Evolutionary conservation across 2,329 filamentous ascomycete genomes (phyloP).

Genomic region (Botryosphaeria dothidea): DNA sequence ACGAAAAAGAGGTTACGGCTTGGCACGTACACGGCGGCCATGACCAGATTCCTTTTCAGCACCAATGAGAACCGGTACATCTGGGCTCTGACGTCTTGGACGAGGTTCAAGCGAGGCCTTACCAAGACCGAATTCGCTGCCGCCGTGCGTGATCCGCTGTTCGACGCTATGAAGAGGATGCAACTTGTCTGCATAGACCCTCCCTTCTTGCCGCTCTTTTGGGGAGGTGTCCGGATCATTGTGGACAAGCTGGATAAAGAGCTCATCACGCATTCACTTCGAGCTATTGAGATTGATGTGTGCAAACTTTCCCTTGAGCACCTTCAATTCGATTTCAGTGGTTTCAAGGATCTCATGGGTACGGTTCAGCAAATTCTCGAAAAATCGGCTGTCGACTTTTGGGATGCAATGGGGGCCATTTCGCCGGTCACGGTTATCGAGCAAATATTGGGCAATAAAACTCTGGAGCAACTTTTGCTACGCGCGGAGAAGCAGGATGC

Average conservation of each 20-base stretch:
- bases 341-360: constrained; percentile 69
- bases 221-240: constrained; percentile 75
- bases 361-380: constrained; percentile 71
- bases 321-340: constrained; percentile 54
- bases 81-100: constrained; percentile 72
- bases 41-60: constrained; percentile 83
- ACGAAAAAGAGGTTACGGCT: constrained; percentile 77
- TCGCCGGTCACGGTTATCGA: constrained; percentile 81
- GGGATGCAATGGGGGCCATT: constrained; percentile 82
- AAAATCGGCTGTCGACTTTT: constrained; percentile 78
- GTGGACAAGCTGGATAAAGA: constrained; percentile 71
- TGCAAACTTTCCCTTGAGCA: constrained; percentile 63
- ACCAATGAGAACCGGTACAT: constrained; percentile 61
- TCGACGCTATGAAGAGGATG: constrained; percentile 65
- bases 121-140: constrained; percentile 79
- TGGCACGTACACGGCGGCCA: constrained; percentile 73
- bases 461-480: constrained; percentile 62
- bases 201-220: constrained; percentile 68
- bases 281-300: constrained; percentile 73
- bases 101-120: constrained; percentile 64
- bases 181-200: constrained; percentile 55
- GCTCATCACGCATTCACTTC: constrained; percentile 74
- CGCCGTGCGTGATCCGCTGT: constrained; percentile 75
- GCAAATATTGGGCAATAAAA: constrained; percentile 73
- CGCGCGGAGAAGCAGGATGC: constrained; percentile 43